Percentiles rank a stretch among this genome's conserved stretches.
These are phyloP conservation scores for Dalbergia cultrata DNA, from an alignment of 306 rosid species.

Conservation along the genomic window DNA sequence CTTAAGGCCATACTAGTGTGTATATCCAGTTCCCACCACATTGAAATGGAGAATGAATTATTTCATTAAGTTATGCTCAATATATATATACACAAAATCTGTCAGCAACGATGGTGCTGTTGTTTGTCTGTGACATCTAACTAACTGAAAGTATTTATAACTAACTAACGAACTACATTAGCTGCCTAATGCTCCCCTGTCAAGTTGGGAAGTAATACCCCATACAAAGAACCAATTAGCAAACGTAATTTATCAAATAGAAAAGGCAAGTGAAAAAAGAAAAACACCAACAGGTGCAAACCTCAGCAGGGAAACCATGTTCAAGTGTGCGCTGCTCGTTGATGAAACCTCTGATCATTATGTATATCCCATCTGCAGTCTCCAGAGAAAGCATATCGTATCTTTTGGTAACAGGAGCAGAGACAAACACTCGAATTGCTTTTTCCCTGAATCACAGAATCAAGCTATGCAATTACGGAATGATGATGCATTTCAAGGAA, in stretches of 20 bases:
- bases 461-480: background rate
- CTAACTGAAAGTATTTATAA: no score
- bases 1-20: background rate
- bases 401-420: constrained; percentile 71
- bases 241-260: background rate
- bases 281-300: background rate
- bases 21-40: background rate
- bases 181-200: no score
- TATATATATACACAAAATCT: no score
- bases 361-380: constrained; percentile 69
- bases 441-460: constrained; percentile 53
- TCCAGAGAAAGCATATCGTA: constrained; percentile 63
- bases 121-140: no score
- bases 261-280: background rate
- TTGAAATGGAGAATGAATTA: no score
- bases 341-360: constrained; percentile 61
- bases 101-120: no score
- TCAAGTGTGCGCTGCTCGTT: constrained; percentile 60
- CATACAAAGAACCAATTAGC: background rate
- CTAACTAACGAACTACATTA: no score
- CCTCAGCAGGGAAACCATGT: constrained; percentile 76
- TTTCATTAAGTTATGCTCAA: no score
- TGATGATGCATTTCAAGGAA: background rate
- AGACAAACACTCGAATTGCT: constrained; percentile 63
- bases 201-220: no score